Evolutionary conservation across 1,139 yeast species (phyloP).

Genomic region (Sugiyamaella xylanicola): DNA sequence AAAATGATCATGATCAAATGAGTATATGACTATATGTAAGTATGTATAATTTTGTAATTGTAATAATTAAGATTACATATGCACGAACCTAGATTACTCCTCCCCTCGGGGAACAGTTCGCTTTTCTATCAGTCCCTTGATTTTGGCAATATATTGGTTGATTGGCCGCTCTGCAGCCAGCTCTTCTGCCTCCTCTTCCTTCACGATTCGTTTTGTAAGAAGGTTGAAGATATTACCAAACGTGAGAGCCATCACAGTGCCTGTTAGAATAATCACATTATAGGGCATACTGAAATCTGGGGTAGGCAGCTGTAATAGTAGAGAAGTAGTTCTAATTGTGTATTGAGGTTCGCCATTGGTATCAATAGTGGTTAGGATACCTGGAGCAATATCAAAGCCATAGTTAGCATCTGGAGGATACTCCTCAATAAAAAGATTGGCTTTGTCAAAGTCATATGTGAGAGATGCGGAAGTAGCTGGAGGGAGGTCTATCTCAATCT

Average conservation of each 20-base stretch:
- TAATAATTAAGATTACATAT: neutral
- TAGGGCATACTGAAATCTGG: conserved; percentile 99
- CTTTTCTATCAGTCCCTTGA: conserved; percentile 11
- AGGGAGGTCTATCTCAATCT: conserved; percentile 65
- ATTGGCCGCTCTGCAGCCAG: conserved; percentile 30
- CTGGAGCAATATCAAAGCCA: conserved; percentile 94
- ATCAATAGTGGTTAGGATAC: conserved; percentile 58
- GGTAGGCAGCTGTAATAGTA: conserved; percentile 83
- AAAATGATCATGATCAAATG: neutral
- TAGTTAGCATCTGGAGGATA: conserved; percentile 99
- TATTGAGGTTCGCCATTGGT: conserved; percentile 22
- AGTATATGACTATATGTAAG: conserved; percentile 4
- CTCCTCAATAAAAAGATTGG: conserved; percentile 80
- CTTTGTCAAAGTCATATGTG: conserved; percentile 82
- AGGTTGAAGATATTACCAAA: conserved; percentile 87
- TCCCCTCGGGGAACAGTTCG: neutral
- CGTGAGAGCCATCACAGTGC: conserved; percentile 89
- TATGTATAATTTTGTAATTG: conserved; percentile 5
- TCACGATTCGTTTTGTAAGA: conserved; percentile 70
- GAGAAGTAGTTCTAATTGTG: conserved; percentile 79
- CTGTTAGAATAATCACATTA: conserved; percentile 90
- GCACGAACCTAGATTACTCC: conserved; percentile 2
- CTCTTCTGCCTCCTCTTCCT: conserved; percentile 74
- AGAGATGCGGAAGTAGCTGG: conserved; percentile 62
- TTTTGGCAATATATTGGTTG: conserved; percentile 22